A percentile compares a stretch with the other conserved stretches of the same genome.
Conservation (phyloP, 306 rosid species). For the Purshia tridentata region DNA sequence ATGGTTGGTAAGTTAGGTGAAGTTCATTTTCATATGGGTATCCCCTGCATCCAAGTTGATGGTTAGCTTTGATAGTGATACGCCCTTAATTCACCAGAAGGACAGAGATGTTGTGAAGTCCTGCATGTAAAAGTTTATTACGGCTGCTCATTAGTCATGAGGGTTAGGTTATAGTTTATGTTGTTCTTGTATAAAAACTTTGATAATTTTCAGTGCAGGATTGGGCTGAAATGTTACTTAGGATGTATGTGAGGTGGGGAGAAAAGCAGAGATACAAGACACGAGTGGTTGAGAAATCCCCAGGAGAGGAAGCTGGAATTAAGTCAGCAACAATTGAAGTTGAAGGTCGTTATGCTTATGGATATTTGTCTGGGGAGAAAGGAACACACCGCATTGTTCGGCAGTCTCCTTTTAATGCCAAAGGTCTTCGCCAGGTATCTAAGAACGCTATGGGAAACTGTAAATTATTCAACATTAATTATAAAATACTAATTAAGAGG, state of each 20-base stretch:
- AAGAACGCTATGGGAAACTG: conserved; percentile 9
- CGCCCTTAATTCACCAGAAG: background rate
- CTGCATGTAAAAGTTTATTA: background rate
- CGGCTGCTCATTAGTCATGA: background rate
- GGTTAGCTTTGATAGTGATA: background rate
- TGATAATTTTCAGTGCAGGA: conserved; percentile 86
- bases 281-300: conserved; percentile 83
- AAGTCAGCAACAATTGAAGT: conserved; percentile 90
- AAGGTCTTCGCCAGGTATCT: conserved; percentile 95
- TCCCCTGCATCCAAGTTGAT: background rate
- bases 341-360: conserved; percentile 96
- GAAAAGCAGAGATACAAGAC: conserved; percentile 91
- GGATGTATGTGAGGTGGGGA: conserved; percentile 96
- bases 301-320: conserved; percentile 96
- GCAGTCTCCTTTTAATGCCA: conserved; percentile 92
- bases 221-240: conserved; percentile 98
- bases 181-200: conserved; percentile 38
- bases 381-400: conserved; percentile 94
- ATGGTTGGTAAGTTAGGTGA: background rate
- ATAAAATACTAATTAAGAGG: background rate
- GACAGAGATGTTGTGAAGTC: background rate
- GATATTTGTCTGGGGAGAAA: conserved; percentile 94
- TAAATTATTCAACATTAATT: background rate
- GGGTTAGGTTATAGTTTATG: conserved; percentile 5
- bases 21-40: background rate